Evolutionary conservation across 1,284 basidiomycete genomes (phyloP), one percentile per base, ranked within the genome.

Genomic region (Cryptococcus deneoformans): DNA sequence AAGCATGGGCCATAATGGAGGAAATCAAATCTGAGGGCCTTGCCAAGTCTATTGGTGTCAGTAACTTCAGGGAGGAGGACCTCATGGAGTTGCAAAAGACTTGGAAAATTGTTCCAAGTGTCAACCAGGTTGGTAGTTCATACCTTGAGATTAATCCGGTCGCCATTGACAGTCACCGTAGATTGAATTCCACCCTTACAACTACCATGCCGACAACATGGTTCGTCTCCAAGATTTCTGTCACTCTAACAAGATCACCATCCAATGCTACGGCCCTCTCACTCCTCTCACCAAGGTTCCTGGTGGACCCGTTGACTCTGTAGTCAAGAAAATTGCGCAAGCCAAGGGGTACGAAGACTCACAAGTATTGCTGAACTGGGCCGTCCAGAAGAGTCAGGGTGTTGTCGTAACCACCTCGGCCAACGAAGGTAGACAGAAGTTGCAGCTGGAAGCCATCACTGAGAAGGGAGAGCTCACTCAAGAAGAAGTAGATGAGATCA

Each of bases 151-250:
- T n/a, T 11, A 12, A 42, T 48, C 12, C n/a, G 44, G 44, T 24
- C 6, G 20, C 35, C 6, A 11, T 44, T 42, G 52, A 59, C 45
- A 5, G 24, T 43, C 12, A 11, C 35, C 29, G 2, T 57, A 87
- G 88, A 85, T 92, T 55, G 89, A 92, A 72, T 84, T 86, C 57
- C 89, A 93, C 71, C 89, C 90, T 5, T 89, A 91, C 72, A 78
- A 90, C 45, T 86, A 82, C 79, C 71, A 74, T 82, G 84, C 64
- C 80, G 82, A 6, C 73, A 83, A 37, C 75, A 81, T 62, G 80
- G 84, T 8, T 46, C 67, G 71, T 55, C 81, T 87, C 36, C 72
- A 86, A 46, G 81, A 82, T 24, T 77, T 85, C 46, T 79, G 83
- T 66, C 76, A 81, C 64, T 77, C 87, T 63, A 79, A 87, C 61